Evolutionary conservation across 2,329 filamentous ascomycete genomes (phyloP).

Genomic region (Berkeleyomyces rouxiae): DNA sequence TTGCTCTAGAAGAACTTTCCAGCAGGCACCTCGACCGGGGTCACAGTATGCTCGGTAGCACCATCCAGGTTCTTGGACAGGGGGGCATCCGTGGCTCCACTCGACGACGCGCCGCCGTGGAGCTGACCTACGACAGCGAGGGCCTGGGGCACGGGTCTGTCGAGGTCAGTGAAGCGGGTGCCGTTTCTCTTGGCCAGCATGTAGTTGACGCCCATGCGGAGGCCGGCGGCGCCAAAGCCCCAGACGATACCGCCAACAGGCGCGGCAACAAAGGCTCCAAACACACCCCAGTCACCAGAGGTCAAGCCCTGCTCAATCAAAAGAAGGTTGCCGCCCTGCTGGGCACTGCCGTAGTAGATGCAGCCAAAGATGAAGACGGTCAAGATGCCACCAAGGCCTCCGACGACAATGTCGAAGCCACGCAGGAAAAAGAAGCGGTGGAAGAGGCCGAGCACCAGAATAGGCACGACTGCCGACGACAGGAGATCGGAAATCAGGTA

Average conservation of each 20-base stretch:
- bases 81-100: not conserved
- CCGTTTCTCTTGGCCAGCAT: slow-evolving; percentile 39
- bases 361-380: slow-evolving; percentile 69
- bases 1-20: slow-evolving; percentile 37
- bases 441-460: slow-evolving; percentile 54
- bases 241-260: slow-evolving; percentile 60
- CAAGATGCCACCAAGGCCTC: slow-evolving; percentile 60
- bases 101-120: not conserved
- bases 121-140: not conserved
- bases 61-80: slow-evolving; percentile 14
- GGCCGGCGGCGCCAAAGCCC: slow-evolving; percentile 44
- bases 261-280: slow-evolving; percentile 68
- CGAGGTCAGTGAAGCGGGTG: slow-evolving; percentile 41
- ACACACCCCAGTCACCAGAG: slow-evolving; percentile 61
- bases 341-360: slow-evolving; percentile 56
- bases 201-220: slow-evolving; percentile 44
- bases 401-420: slow-evolving; percentile 65
- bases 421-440: slow-evolving; percentile 61
- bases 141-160: not conserved
- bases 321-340: slow-evolving; percentile 48
- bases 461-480: slow-evolving; percentile 58
- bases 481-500: slow-evolving; percentile 71
- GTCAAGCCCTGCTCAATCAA: slow-evolving; percentile 60
- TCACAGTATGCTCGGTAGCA: slow-evolving; percentile 15
- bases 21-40: slow-evolving; percentile 19